These are phyloP conservation scores for Pseudocercospora vitis DNA, from an alignment of 2,329 filamentous ascomycete species.

Conservation along the genomic window DNA sequence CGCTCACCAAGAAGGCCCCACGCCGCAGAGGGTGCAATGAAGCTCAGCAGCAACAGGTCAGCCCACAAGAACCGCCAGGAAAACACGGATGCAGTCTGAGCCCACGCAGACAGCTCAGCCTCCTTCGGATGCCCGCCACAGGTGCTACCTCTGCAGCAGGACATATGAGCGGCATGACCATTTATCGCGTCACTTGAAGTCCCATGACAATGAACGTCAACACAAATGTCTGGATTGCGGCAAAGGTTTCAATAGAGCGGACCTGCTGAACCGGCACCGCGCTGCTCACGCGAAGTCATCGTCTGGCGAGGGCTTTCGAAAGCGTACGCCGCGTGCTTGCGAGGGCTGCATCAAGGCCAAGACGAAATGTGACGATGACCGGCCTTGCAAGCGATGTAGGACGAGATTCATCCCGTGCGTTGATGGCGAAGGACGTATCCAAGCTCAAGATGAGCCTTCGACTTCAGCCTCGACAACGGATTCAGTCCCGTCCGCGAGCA, in stretches of 20 bases:
- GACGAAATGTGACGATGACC: slow-evolving; percentile 32
- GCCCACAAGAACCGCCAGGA: neutral
- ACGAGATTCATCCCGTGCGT: slow-evolving; percentile 25
- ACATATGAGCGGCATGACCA: slow-evolving; percentile 32
- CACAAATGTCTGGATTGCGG: slow-evolving; percentile 30
- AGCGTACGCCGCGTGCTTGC: slow-evolving; percentile 30
- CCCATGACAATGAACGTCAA: slow-evolving; percentile 31
- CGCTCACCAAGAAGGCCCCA: neutral
- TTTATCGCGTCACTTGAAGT: slow-evolving; percentile 31
- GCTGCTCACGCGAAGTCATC: slow-evolving; percentile 27
- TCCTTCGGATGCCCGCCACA: slow-evolving; percentile 20
- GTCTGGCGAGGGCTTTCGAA: slow-evolving; percentile 26
- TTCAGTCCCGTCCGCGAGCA: neutral
- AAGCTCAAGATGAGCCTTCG: slow-evolving; percentile 8
- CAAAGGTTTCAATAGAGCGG: slow-evolving; percentile 34
- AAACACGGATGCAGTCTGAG: slow-evolving; percentile 8
- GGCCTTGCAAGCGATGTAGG: slow-evolving; percentile 32
- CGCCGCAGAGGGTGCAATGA: no score
- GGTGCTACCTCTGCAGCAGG: slow-evolving; percentile 29
- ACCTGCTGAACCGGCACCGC: slow-evolving; percentile 32
- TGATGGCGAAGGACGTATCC: slow-evolving; percentile 27
- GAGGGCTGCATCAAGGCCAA: slow-evolving; percentile 31
- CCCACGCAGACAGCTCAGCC: slow-evolving; percentile 9
- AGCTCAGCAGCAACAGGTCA: no score
- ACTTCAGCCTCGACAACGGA: neutral